phyloP scores from a whole-genome alignment of 306 rosid genomes.

The Gastrolobium villosum region DNA sequence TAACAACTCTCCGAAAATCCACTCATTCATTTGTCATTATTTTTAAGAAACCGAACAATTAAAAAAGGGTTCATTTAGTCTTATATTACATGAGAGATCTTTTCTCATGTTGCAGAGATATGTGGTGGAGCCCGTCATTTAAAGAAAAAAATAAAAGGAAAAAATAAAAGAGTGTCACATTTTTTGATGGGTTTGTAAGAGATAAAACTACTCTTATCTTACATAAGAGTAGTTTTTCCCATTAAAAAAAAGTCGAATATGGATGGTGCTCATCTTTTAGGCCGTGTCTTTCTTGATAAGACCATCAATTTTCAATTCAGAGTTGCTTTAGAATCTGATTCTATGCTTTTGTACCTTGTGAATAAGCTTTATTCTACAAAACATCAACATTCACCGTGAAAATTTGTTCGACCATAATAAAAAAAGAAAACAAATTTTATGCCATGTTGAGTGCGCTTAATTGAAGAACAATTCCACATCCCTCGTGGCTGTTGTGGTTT shows the following conservation, averaged over 20 bases:
- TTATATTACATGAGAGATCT: no score
- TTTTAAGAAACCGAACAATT: background rate
- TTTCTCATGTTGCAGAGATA: no score
- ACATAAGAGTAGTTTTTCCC: no score
- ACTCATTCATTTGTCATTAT: background rate
- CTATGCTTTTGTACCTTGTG: background rate
- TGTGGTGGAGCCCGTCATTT: no score
- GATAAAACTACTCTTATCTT: no score
- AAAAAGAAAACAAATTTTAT: background rate
- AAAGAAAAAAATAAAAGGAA: no score
- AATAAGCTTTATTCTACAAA: conserved; percentile 28
- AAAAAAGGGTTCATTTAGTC: no score
- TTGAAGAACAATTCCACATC: background rate
- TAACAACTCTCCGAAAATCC: background rate
- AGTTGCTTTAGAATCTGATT: conserved; percentile 44
- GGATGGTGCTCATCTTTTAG: conserved; percentile 16
- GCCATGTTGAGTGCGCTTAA: background rate
- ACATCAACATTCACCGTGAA: background rate
- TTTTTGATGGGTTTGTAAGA: no score
- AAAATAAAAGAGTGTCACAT: no score
- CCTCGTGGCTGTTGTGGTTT: background rate
- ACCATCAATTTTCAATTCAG: background rate
- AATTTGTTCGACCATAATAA: background rate
- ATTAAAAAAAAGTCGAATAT: background rate
- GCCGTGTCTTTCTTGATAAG: background rate